A percentile compares a stretch with the other conserved stretches of the same genome.
Evolutionary conservation across 768 basidiomycete species (phyloP).

Genomic region (Serendipita sp.): DNA sequence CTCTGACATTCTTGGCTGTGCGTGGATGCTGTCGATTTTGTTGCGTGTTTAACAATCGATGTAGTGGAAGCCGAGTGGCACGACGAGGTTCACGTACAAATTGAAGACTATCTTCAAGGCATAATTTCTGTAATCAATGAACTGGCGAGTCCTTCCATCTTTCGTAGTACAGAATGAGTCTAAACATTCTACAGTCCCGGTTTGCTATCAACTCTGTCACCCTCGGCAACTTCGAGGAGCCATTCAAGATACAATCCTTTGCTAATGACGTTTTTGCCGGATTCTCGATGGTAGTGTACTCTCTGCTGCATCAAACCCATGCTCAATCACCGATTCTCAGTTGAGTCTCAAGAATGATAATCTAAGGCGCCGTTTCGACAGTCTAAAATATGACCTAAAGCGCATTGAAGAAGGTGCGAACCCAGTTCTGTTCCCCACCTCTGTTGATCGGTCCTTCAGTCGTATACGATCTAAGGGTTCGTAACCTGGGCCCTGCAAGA

Average conservation of each 20-base stretch:
- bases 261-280: slow-evolving; percentile 52
- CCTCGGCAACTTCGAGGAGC: slow-evolving; percentile 63
- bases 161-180: not conserved
- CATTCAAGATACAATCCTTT: slow-evolving; percentile 28
- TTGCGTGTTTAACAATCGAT: not conserved
- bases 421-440: not conserved
- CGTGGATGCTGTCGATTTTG: slow-evolving; percentile 17
- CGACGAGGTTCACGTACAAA: slow-evolving; percentile 44
- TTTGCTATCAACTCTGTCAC: slow-evolving; percentile 73
- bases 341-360: slow-evolving; percentile 71
- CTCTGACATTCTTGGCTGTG: slow-evolving; percentile 49
- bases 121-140: slow-evolving; percentile 68
- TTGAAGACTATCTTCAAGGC: slow-evolving; percentile 72
- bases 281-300: slow-evolving; percentile 65
- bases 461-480: slow-evolving; percentile 70
- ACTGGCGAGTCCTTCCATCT: slow-evolving; percentile 33
- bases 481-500: slow-evolving; percentile 30
- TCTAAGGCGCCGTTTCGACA: slow-evolving; percentile 61
- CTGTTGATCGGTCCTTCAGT: slow-evolving; percentile 28
- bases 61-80: slow-evolving; percentile 57
- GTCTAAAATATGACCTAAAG: slow-evolving; percentile 74
- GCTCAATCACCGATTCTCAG: slow-evolving; percentile 28
- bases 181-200: slow-evolving; percentile 37
- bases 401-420: slow-evolving; percentile 70
- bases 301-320: not conserved